Evolutionary conservation across 352 stramenopile genomes (phyloP).

Genomic region (Globisporangium carolinianum): DNA sequence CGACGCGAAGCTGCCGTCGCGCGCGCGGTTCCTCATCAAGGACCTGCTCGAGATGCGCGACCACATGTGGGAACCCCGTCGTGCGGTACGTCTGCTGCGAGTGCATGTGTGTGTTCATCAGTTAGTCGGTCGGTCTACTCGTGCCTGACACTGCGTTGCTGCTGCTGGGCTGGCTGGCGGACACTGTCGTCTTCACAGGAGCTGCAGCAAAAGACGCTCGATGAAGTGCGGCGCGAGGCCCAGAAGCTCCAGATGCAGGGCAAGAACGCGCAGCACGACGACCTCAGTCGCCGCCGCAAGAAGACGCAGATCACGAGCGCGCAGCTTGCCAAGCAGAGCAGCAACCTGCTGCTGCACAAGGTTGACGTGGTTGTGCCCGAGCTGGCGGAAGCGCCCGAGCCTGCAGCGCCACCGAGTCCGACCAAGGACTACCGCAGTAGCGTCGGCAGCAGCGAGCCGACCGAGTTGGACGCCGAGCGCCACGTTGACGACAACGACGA

Average conservation of each 20-base stretch:
- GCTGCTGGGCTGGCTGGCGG: background rate
- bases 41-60: slow-evolving; percentile 82
- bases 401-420: slow-evolving; percentile 3
- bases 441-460: background rate
- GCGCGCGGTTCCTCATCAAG: slow-evolving; percentile 75
- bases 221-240: slow-evolving; percentile 77
- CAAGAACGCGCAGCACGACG: slow-evolving; percentile 86
- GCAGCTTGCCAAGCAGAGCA: slow-evolving; percentile 75
- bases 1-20: slow-evolving; percentile 59
- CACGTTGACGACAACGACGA: slow-evolving; percentile 14
- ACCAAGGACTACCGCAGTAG: background rate
- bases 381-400: slow-evolving; percentile 9
- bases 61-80: slow-evolving; percentile 81
- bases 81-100: slow-evolving; percentile 31
- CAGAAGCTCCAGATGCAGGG: slow-evolving; percentile 77
- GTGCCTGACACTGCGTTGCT: background rate
- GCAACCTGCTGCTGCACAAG: slow-evolving; percentile 61
- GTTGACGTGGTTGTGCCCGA: slow-evolving; percentile 7
- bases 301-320: slow-evolving; percentile 75
- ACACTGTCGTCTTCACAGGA: slow-evolving; percentile 22
- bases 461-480: slow-evolving; percentile 2
- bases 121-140: background rate
- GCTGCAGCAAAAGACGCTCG: slow-evolving; percentile 82
- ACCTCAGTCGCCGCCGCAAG: slow-evolving; percentile 59
- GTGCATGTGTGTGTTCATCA: background rate